phyloP scores from a whole-genome alignment of 2,329 filamentous ascomycete genomes.

The Tympanopsis confertula region DNA sequence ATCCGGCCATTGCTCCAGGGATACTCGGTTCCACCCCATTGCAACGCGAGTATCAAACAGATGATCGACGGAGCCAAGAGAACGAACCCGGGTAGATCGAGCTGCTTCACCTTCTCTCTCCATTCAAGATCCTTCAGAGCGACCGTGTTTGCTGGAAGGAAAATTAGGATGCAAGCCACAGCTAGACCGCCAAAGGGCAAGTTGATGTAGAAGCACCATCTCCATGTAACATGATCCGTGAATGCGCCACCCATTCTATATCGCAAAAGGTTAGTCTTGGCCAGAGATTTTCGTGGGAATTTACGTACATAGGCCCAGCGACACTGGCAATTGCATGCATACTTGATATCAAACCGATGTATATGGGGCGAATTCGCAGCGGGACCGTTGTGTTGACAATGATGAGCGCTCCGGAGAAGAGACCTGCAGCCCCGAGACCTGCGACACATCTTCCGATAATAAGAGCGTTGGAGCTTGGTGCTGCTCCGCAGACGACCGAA shows the following conservation, averaged over 20 bases:
- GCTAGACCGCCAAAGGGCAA: conserved; percentile 16
- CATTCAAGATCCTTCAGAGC: conserved; percentile 7
- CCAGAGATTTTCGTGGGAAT: no score
- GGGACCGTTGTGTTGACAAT: conserved; percentile 27
- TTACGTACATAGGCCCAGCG: conserved; percentile 8
- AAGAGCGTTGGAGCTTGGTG: conserved; percentile 17
- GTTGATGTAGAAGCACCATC: conserved; percentile 18
- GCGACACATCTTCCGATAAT: conserved; percentile 22
- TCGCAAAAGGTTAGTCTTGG: no score
- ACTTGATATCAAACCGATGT: conserved; percentile 10
- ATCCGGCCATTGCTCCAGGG: conserved; percentile 20
- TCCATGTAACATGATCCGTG: conserved; percentile 12
- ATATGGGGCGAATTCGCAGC: conserved; percentile 15
- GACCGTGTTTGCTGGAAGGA: conserved; percentile 4
- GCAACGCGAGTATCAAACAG: conserved; percentile 32
- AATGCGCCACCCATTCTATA: conserved; percentile 17
- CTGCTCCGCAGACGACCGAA: conserved; percentile 24
- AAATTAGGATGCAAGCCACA: conserved; percentile 10
- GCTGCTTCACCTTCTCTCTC: conserved; percentile 5
- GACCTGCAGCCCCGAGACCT: conserved; percentile 28
- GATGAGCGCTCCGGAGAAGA: conserved; percentile 29
- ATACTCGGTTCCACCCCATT: conserved; percentile 28
- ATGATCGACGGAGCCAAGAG: conserved; percentile 21
- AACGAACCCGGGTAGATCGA: conserved; percentile 14
- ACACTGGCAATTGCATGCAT: background rate